Conservation (phyloP, 306 rosid species). For the Castanea crenata region DNA sequence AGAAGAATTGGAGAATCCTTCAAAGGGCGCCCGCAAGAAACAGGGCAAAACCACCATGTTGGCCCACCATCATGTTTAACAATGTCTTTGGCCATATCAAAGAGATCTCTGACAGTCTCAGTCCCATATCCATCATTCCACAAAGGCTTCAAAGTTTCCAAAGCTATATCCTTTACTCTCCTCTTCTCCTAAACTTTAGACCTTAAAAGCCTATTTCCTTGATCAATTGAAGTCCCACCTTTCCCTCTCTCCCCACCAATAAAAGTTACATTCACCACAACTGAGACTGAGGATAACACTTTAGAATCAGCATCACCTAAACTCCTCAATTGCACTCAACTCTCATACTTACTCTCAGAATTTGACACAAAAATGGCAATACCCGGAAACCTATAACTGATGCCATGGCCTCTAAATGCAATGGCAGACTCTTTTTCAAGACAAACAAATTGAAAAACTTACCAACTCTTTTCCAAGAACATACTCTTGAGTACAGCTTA, state of each 20-base stretch:
- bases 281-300: constrained; percentile 40
- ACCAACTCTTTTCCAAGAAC: neutral
- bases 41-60: constrained; percentile 84
- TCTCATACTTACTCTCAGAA: constrained; percentile 13
- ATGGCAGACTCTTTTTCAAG: neutral
- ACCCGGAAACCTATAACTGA: constrained; percentile 32
- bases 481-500: neutral
- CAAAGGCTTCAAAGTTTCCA: constrained; percentile 46
- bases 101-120: constrained; percentile 68
- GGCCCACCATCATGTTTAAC: constrained; percentile 68
- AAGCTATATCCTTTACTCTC: constrained; percentile 5
- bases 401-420: constrained; percentile 43
- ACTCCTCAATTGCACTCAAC: constrained; percentile 33
- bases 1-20: constrained; percentile 64
- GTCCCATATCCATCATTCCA: constrained; percentile 90
- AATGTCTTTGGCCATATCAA: constrained; percentile 48
- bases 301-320: constrained; percentile 25
- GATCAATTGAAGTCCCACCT: constrained; percentile 27
- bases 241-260: constrained; percentile 28
- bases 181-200: constrained; percentile 22
- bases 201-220: constrained; percentile 32
- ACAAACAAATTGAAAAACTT: neutral
- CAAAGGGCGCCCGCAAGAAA: constrained; percentile 46
- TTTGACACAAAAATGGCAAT: constrained; percentile 28
- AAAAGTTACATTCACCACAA: constrained; percentile 41